Base-by-base conservation (phyloP, 176 grass and related monocot species). In the Themeda triandra region DNA sequence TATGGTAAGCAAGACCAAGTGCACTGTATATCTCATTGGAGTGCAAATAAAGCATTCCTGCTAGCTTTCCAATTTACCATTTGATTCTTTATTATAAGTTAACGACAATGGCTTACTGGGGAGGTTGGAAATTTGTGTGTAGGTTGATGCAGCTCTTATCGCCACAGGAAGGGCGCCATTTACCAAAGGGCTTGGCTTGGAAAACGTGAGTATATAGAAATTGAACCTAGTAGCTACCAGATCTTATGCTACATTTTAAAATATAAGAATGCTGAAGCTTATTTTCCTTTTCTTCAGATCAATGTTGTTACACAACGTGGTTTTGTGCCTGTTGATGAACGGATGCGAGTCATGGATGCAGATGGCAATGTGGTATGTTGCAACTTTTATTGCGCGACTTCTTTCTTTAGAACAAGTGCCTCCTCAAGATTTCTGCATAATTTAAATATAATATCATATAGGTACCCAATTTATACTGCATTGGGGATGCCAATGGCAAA, bases 121-220 rank as follows among this genome's bases (percentile, higher is more conserved):
- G 48, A 60, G 4, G 17, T 70, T 53, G 25, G 13, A 37, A 45
- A 66, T 66, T 42, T 82, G 6, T 72, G 66, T 82, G 29, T 80
- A 98, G 96, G 92, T 98, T 27, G 96, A 98, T 81, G 96, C 96
- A 86, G 92, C 96, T 7, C 89, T 98, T 88, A 98, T 98, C 83
- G 93, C 96, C 75, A 98, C 93, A 82, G 96, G 92, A 90, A 93
- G 96, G 77, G 96, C 96, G 13, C 96, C 96, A 82, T 95, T 95
- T 75, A 98, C 96, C 53, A 92, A 90, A 48, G 96, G 93, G 75
- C 96, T 98, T 89, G 96, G 96, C 80, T 92, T 98, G 91, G 96
- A 98, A 92, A 98, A 98, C 88, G 93, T 98, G 71, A 79, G 91
- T 77, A 60, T 45, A 41, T 63, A 36, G 67, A 75, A 64, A 42